Conservation (phyloP, 2,329 filamentous ascomycete species). For the Beauveria rudraprayagi region DNA sequence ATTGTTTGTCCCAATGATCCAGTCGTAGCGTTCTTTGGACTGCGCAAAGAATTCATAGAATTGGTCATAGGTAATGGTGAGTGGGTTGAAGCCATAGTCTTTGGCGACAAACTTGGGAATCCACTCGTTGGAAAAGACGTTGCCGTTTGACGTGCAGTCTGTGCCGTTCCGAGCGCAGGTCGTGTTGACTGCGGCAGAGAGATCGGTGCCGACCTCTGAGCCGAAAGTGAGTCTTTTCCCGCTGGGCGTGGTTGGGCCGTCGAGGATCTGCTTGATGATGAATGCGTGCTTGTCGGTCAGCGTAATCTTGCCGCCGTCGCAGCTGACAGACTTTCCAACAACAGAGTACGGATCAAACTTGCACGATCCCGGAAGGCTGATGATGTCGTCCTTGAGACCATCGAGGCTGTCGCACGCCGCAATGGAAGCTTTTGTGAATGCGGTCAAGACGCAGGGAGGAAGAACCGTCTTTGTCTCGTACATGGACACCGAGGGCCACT, state of each 20-base stretch:
- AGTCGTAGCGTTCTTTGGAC: neutral
- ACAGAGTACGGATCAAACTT: constrained; percentile 16
- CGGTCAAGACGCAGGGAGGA: constrained; percentile 24
- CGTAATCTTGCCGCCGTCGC: neutral
- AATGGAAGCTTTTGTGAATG: constrained; percentile 27
- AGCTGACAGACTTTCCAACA: constrained; percentile 14
- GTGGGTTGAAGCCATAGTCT: neutral
- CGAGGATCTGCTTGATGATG: neutral
- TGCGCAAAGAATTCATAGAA: neutral
- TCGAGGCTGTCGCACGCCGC: constrained; percentile 21
- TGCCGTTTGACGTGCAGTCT: neutral
- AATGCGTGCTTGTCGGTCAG: neutral
- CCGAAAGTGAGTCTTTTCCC: neutral
- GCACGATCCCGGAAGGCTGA: constrained; percentile 15
- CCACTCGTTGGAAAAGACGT: neutral
- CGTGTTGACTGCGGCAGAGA: neutral
- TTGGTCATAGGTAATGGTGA: neutral
- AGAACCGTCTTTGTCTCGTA: constrained; percentile 21
- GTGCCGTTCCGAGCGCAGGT: neutral
- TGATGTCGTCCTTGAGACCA: constrained; percentile 19
- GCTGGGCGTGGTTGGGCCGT: neutral
- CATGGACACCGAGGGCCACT: constrained; percentile 21
- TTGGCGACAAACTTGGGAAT: neutral
- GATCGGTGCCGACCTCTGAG: neutral
- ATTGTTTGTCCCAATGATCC: neutral